Evolutionary conservation across 139 green algal species (phyloP).

Genomic region (Closterium sp.): DNA sequence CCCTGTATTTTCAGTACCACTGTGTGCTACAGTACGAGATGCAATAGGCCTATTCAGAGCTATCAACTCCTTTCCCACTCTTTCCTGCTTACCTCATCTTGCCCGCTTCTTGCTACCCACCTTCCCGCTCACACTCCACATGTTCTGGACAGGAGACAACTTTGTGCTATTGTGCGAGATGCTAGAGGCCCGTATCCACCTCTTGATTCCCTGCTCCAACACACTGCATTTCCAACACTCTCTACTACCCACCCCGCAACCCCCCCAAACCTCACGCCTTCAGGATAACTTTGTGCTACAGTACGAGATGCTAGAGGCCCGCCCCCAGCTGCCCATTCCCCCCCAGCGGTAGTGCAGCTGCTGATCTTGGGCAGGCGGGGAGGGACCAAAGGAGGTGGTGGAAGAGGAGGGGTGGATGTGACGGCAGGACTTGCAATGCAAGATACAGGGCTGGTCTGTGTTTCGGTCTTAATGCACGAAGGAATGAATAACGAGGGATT

Average conservation of each 20-base stretch:
- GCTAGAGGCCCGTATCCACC: constrained; percentile 40
- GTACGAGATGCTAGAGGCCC: constrained; percentile 46
- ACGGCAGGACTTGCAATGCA: neutral
- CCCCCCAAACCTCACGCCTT: constrained; percentile 7
- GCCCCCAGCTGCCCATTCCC: constrained; percentile 17
- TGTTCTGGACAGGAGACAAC: no score
- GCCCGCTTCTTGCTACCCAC: no score
- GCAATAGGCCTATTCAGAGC: no score
- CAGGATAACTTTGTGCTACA: constrained; percentile 54
- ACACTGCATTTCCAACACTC: no score
- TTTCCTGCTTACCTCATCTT: constrained; percentile 28
- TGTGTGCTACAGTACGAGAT: no score
- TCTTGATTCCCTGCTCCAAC: no score
- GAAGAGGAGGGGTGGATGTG: neutral
- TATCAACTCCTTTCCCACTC: no score
- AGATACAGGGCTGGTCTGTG: neutral
- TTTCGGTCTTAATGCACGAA: neutral
- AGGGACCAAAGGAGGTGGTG: neutral
- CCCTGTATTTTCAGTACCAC: no score
- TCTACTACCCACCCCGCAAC: neutral
- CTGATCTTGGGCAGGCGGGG: neutral
- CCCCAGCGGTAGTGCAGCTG: neutral
- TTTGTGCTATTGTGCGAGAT: constrained; percentile 44
- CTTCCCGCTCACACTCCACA: neutral
- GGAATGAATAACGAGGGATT: neutral